phyloP scores from a whole-genome alignment of 2,329 filamentous ascomycete genomes.

The Pezicula radicicola region DNA sequence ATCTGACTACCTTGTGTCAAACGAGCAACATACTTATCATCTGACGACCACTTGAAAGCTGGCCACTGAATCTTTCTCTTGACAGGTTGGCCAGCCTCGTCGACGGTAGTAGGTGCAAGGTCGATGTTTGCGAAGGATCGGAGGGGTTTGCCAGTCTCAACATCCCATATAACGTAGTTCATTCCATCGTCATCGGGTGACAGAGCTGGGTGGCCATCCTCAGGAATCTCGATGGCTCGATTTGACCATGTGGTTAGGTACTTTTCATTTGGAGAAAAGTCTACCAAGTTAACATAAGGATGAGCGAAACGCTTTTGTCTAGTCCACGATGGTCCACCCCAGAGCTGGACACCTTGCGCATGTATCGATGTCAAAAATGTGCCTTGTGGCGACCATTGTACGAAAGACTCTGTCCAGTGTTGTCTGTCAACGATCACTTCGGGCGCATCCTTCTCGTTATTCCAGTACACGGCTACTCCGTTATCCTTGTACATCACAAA shows the following conservation, averaged over 20 bases:
- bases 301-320: conserved; percentile 92
- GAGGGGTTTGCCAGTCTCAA: conserved; percentile 82
- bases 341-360: conserved; percentile 93
- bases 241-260: conserved; percentile 98
- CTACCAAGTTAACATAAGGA: conserved; percentile 91
- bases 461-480: conserved; percentile 94
- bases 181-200: conserved; percentile 94
- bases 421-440: conserved; percentile 88
- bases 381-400: conserved; percentile 95
- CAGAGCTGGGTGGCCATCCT: conserved; percentile 79
- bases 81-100: conserved; percentile 59
- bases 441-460: conserved; percentile 88
- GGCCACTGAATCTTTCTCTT: conserved; percentile 98
- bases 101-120: conserved; percentile 57
- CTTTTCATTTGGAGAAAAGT: conserved; percentile 90
- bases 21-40: conserved; percentile 94
- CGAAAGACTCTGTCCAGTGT: conserved; percentile 97
- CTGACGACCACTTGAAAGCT: conserved; percentile 98
- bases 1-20: conserved; percentile 86
- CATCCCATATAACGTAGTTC: conserved; percentile 99
- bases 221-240: conserved; percentile 86
- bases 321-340: conserved; percentile 88
- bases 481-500: conserved; percentile 93
- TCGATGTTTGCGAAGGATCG: conserved; percentile 94
- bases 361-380: conserved; percentile 95